Conservation (phyloP, 176 grass and related monocot genomes). For the Oryza glaberrima region DNA sequence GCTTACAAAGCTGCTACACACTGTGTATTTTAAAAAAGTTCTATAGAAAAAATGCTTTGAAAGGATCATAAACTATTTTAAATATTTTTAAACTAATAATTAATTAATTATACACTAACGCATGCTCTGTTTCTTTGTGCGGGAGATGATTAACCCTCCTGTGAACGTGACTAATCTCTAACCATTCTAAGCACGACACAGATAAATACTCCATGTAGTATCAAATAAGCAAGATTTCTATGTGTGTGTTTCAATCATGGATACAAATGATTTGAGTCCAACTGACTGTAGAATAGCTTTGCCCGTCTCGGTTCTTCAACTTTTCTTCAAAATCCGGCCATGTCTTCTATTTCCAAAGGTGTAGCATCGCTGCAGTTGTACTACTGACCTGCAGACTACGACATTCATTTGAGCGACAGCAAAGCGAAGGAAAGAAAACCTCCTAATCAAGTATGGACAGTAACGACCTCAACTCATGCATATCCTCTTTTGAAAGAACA, state of each 20-base stretch:
- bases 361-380: background rate
- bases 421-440: background rate
- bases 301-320: background rate
- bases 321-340: background rate
- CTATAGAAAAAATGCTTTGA: no score
- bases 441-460: conserved; percentile 1
- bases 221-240: no score
- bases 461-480: background rate
- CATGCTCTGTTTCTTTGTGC: no score
- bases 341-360: background rate
- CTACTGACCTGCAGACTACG: background rate
- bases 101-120: no score
- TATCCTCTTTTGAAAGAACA: background rate
- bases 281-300: background rate
- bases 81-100: no score
- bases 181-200: no score
- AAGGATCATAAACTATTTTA: no score
- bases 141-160: no score
- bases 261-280: background rate
- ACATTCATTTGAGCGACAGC: background rate
- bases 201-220: no score
- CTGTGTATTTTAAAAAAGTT: no score
- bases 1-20: no score
- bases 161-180: no score
- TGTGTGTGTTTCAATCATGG: background rate